Percentiles rank a stretch among this genome's conserved stretches.
Evolutionary conservation across 371 early-diverging fungal species (phyloP).

Genomic region (Lichtheimia ramosa): DNA sequence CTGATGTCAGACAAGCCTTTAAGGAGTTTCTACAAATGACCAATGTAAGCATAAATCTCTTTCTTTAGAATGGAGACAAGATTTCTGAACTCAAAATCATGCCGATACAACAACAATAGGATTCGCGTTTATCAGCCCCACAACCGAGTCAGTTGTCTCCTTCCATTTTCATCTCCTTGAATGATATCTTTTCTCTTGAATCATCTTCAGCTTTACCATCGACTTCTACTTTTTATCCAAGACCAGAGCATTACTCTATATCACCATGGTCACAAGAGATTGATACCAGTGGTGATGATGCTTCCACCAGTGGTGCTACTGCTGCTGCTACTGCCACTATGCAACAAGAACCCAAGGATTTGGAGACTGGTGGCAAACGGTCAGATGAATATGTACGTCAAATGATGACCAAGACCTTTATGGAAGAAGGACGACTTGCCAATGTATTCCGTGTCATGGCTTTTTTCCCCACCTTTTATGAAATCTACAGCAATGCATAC

Average conservation of each 20-base stretch:
- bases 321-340: neutral
- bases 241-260: slow-evolving; percentile 39
- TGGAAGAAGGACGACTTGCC: slow-evolving; percentile 55
- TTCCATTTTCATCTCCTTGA: slow-evolving; percentile 56
- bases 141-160: slow-evolving; percentile 56
- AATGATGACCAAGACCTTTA: slow-evolving; percentile 56
- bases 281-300: slow-evolving; percentile 9
- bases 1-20: slow-evolving; percentile 58
- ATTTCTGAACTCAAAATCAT: slow-evolving; percentile 2
- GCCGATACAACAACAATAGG: slow-evolving; percentile 14
- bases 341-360: neutral
- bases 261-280: slow-evolving; percentile 51
- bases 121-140: slow-evolving; percentile 50
- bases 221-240: slow-evolving; percentile 33
- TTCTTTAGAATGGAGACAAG: neutral
- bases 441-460: slow-evolving; percentile 59
- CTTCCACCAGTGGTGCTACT: neutral
- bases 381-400: slow-evolving; percentile 52
- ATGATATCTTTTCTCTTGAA: slow-evolving; percentile 48
- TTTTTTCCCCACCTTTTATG: slow-evolving; percentile 67
- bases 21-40: slow-evolving; percentile 42
- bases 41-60: slow-evolving; percentile 27
- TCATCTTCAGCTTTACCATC: slow-evolving; percentile 22
- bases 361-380: slow-evolving; percentile 38
- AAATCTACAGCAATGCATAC: slow-evolving; percentile 48